These are phyloP conservation scores for Phaeosphaeria sp. DNA, from an alignment of 2,329 filamentous ascomycete species.

Conservation along the genomic window DNA sequence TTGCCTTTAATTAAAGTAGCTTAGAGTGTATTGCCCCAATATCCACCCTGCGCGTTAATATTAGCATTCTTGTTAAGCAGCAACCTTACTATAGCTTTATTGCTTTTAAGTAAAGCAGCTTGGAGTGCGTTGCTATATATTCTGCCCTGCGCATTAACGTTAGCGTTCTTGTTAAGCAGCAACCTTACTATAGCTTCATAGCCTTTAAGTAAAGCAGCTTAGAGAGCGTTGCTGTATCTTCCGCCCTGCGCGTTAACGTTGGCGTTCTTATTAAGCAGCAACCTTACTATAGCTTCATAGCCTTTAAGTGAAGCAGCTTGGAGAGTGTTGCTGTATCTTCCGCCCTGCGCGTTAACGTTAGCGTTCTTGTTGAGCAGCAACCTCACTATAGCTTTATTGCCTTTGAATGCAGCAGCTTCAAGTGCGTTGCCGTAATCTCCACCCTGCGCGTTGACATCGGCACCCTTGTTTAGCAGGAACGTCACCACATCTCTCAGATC, in stretches of 20 bases:
- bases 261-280: slow-evolving; percentile 4
- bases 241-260: slow-evolving; percentile 5
- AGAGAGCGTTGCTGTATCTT: not conserved
- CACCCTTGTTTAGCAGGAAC: too few species aligned
- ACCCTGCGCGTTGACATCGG: too few species aligned
- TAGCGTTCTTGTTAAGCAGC: not conserved
- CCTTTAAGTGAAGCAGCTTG: slow-evolving; percentile 4
- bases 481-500: not conserved
- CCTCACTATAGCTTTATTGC: too few species aligned
- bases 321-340: slow-evolving; percentile 14
- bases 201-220: not conserved
- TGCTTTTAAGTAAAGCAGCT: not conserved
- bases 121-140: not conserved
- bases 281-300: slow-evolving; percentile 4
- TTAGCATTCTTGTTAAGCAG: not conserved
- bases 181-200: not conserved
- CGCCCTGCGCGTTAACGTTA: not conserved
- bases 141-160: too few species aligned
- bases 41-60: not conserved
- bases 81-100: not conserved
- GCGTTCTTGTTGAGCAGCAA: too few species aligned
- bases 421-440: too few species aligned
- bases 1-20: slow-evolving; percentile 6
- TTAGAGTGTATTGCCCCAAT: slow-evolving; percentile 3
- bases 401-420: too few species aligned